Evolutionary conservation across 129 eudicot genomes (phyloP).

Genomic region (Flaveria ramosissima): DNA sequence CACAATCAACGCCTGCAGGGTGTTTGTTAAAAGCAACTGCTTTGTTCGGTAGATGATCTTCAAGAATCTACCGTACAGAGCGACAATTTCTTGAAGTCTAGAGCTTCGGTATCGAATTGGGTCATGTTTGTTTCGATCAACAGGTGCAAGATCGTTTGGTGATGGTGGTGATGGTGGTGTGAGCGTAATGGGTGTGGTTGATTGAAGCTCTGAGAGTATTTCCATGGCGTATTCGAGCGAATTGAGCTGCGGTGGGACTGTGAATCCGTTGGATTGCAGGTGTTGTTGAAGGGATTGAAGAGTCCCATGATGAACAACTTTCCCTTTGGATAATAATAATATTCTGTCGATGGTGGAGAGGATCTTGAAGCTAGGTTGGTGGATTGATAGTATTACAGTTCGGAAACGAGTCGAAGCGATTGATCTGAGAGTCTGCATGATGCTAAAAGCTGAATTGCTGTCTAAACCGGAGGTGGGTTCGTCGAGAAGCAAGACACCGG

Average conservation of each 20-base stretch:
- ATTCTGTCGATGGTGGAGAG: conserved; percentile 68
- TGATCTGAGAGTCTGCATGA: conserved; percentile 73
- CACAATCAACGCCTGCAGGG: conserved; percentile 79
- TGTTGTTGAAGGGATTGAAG: conserved; percentile 55
- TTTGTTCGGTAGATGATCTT: conserved; percentile 79
- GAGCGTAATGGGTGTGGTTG: neutral
- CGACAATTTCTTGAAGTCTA: conserved; percentile 62
- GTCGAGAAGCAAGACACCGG: conserved; percentile 78
- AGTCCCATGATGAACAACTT: conserved; percentile 78
- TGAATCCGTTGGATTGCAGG: conserved; percentile 52
- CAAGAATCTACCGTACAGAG: conserved; percentile 64
- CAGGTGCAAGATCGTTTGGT: neutral
- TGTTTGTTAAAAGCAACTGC: conserved; percentile 76
- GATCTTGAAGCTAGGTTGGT: conserved; percentile 95
- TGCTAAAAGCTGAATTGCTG: conserved; percentile 78
- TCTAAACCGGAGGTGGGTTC: conserved; percentile 97
- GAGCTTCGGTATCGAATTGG: conserved; percentile 61
- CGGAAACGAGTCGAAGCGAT: conserved; percentile 58
- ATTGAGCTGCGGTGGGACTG: conserved; percentile 88
- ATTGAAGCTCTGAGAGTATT: conserved; percentile 60
- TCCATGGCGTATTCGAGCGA: conserved; percentile 96
- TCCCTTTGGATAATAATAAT: conserved; percentile 68
- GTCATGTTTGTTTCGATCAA: neutral
- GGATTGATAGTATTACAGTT: conserved; percentile 76
- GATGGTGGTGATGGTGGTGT: conserved; percentile 24